phyloP scores from a whole-genome alignment of 768 basidiomycete genomes.

The Calvatia gigantea region DNA sequence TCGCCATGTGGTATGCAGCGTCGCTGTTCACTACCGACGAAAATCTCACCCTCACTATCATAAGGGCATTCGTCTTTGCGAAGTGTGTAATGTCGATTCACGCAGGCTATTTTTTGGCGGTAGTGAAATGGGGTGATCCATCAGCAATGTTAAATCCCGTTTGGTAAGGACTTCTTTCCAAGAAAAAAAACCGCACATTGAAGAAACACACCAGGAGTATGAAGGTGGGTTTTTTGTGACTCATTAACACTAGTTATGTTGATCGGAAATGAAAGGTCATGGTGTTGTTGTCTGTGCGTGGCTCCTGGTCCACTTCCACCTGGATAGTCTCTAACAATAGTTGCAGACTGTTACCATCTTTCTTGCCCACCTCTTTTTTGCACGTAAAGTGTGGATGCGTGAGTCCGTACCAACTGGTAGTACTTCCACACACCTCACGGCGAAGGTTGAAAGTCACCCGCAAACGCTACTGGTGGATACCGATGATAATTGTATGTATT shows the following conservation, averaged over 20 bases:
- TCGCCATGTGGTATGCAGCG: background rate
- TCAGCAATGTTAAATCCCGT: background rate
- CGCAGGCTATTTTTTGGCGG: background rate
- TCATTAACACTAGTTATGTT: too few relatives aligned
- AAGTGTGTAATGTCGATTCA: background rate
- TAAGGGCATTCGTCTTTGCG: background rate
- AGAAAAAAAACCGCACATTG: background rate
- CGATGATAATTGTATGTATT: background rate
- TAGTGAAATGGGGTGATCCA: background rate
- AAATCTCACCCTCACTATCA: background rate
- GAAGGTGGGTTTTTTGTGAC: background rate
- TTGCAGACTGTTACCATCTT: background rate
- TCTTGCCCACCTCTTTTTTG: background rate
- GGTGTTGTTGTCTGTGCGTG: background rate
- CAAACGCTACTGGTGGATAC: background rate
- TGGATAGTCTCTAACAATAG: background rate
- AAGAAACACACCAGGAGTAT: background rate
- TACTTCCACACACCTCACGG: too few relatives aligned
- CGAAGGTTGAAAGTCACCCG: background rate
- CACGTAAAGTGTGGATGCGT: slow-evolving; percentile 1
- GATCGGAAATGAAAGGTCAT: background rate
- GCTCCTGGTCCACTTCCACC: too few relatives aligned
- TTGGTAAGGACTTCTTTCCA: background rate
- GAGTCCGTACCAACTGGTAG: background rate
- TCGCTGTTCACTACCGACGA: too few relatives aligned